Evolutionary conservation across 176 grass and related monocot genomes (phyloP), one percentile per base, ranked within the genome.

Genomic region (Metroxylon sagu): DNA sequence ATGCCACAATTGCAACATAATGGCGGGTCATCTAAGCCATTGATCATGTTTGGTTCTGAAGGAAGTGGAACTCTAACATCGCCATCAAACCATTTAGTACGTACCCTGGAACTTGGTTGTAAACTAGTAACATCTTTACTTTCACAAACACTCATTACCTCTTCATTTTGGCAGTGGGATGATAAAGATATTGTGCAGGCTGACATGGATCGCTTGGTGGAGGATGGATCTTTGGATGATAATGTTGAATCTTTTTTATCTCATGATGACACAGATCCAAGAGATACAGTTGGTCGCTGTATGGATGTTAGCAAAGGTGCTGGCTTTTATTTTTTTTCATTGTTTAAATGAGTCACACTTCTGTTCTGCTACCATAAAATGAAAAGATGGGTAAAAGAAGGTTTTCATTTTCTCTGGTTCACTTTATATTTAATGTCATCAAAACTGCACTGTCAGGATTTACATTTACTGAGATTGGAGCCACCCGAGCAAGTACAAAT

Each of bases 191-290:
- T 60, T 60, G 15, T 85, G 19, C 69, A 98, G 94, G 84, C 74
- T 93, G 94, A 89, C 65, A 76, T 98, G 61, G 94, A 98, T 61
- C 86, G 71, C 62, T 90, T 95, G 74, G 73, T 89, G 52, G 91
- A 95, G 70, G 91, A 95, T 80, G 87, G 81, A 18, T 80, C 89
- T 29, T 81, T 98, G 64, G 93, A 92, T 74, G 94, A 98, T 62
- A 98, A 98, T 71, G 94, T 98, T 19, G 94, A 98, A 69, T 98
- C 94, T 57, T 98, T 93, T 85, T 67, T 98, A 83, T 98, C 94
- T 57, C 94, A 89, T 58, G 94, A 98, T 85, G 94, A 98, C 27
- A 81, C 86, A 51, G 94, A 98, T 80, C 88, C 88, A 59, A 98
- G 94, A 81, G 94, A 98, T 53, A 60, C 66, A 27, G 39, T 89